A percentile compares a stretch with the other conserved stretches of the same genome.
These are phyloP conservation scores for Craspedostauros australis DNA, from an alignment of 108 stramenopile species.

Conservation along the genomic window DNA sequence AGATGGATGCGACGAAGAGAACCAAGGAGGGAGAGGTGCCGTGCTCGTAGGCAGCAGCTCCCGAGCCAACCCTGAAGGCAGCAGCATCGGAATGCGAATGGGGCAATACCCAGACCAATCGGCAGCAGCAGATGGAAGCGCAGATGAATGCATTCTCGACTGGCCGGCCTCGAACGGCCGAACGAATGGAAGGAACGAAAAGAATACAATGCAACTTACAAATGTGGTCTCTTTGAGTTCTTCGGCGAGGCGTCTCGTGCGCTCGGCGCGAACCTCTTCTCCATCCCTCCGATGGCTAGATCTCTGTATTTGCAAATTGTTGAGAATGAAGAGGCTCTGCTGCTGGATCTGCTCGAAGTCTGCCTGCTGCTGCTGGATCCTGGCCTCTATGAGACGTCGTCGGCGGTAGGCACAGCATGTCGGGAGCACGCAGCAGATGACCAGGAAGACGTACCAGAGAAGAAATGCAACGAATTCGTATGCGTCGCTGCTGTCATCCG, in stretches of 20 bases:
- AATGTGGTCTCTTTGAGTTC: conserved; percentile 27
- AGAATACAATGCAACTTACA: no score
- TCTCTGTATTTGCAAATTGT: background rate
- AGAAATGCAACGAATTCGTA: conserved; percentile 60
- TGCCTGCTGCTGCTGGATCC: conserved; percentile 10
- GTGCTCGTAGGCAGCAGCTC: background rate
- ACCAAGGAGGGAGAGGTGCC: background rate
- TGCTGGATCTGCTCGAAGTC: conserved; percentile 8
- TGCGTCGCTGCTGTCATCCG: conserved; percentile 6
- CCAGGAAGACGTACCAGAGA: conserved; percentile 59
- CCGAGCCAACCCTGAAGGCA: background rate
- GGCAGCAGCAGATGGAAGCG: background rate
- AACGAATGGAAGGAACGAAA: no score
- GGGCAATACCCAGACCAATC: background rate
- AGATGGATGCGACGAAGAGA: no score
- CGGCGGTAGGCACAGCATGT: conserved; percentile 58
- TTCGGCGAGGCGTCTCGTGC: conserved; percentile 11
- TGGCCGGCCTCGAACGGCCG: no score
- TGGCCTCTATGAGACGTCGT: conserved; percentile 24
- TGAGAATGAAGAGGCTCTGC: conserved; percentile 14
- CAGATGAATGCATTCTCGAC: no score
- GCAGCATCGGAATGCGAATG: background rate
- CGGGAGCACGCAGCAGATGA: conserved; percentile 67
- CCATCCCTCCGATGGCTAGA: background rate
- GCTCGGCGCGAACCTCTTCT: conserved; percentile 7